Percentiles rank a stretch among this genome's conserved stretches.
These are phyloP conservation scores for Maudiozyma bulderi DNA, from an alignment of 805 yeast species.

Conservation along the genomic window DNA sequence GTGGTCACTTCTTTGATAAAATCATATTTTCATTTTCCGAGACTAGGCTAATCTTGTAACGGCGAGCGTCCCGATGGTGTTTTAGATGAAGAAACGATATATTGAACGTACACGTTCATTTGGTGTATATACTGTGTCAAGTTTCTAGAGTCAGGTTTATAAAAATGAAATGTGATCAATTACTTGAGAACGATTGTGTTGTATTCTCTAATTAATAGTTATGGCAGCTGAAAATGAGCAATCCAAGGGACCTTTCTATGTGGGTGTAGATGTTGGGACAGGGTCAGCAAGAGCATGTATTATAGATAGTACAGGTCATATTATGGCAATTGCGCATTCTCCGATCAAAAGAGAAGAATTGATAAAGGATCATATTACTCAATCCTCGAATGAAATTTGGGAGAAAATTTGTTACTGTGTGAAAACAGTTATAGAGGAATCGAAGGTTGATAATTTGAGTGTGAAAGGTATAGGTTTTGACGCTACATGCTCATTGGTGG, in stretches of 20 bases:
- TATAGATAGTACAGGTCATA: slow-evolving; percentile 74
- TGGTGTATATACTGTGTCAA: too few species aligned
- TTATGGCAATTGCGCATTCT: slow-evolving; percentile 67
- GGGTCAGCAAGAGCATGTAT: slow-evolving; percentile 95
- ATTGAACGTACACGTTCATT: too few species aligned
- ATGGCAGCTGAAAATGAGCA: not conserved
- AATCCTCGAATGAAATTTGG: slow-evolving; percentile 89
- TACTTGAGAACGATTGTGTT: too few species aligned
- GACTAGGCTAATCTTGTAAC: too few species aligned
- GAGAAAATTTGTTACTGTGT: slow-evolving; percentile 76
- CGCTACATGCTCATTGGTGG: slow-evolving; percentile 94
- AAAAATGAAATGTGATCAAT: too few species aligned
- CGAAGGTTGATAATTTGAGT: slow-evolving; percentile 55
- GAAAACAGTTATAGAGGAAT: slow-evolving; percentile 59
- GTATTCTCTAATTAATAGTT: too few species aligned
- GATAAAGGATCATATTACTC: slow-evolving; percentile 68
- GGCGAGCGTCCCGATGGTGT: too few species aligned
- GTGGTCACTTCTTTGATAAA: too few species aligned
- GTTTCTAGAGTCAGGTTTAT: too few species aligned
- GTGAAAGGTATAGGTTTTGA: slow-evolving; percentile 91
- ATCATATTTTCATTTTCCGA: too few species aligned
- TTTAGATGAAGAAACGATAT: too few species aligned
- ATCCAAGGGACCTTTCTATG: slow-evolving; percentile 29
- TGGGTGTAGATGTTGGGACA: slow-evolving; percentile 94
- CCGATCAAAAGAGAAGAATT: slow-evolving; percentile 71